These are phyloP conservation scores for Desmodesmus armatus DNA, from an alignment of 139 green algal genomes.

Conservation along the genomic window DNA sequence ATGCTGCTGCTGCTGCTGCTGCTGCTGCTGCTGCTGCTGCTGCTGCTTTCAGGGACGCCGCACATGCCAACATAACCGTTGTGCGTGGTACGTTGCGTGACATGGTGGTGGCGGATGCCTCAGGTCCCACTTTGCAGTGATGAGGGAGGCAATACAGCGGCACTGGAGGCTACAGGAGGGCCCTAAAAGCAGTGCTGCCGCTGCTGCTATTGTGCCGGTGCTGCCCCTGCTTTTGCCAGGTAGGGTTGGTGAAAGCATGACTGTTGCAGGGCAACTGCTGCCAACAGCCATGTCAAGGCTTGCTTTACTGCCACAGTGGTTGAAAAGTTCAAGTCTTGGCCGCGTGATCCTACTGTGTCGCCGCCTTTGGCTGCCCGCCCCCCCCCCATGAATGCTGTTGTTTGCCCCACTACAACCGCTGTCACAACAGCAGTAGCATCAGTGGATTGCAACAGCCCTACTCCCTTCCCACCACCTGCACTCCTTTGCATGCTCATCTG, in stretches of 20 bases:
- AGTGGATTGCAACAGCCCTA: background rate
- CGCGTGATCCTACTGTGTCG: too few species aligned
- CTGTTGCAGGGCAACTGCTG: background rate
- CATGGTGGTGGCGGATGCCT: background rate
- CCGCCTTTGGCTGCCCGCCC: background rate
- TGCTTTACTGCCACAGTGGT: background rate
- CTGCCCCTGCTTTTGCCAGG: constrained; percentile 22
- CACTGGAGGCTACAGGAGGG: background rate
- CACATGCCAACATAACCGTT: background rate
- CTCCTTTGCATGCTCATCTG: too few species aligned
- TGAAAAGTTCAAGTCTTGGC: background rate
- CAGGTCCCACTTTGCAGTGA: constrained; percentile 3
- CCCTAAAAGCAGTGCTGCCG: background rate
- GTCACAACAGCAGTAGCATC: background rate
- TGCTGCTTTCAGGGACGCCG: background rate
- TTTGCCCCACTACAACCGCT: background rate
- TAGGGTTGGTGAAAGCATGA: background rate
- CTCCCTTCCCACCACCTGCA: background rate
- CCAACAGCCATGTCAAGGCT: background rate
- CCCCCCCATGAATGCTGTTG: background rate
- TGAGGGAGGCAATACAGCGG: constrained; percentile 5
- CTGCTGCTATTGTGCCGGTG: background rate
- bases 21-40: background rate
- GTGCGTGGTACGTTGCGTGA: background rate
- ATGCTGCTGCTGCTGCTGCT: background rate